These are phyloP conservation scores for Adiantum capillusveneris DNA, from an alignment of 75 land plant species.

Conservation along the genomic window DNA sequence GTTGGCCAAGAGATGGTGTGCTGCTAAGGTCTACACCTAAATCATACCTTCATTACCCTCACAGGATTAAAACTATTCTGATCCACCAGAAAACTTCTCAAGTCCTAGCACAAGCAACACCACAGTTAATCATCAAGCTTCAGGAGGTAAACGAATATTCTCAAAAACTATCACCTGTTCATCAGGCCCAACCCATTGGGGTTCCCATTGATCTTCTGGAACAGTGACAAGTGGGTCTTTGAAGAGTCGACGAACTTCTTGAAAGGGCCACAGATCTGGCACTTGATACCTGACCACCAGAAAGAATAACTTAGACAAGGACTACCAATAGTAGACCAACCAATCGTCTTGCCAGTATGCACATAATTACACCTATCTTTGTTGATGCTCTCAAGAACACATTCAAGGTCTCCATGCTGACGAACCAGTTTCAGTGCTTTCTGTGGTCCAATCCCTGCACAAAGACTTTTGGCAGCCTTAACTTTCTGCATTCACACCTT, in stretches of 20 bases:
- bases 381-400: slow-evolving; percentile 32
- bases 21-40: no score
- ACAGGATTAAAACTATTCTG: slow-evolving; percentile 40
- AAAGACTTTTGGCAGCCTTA: no score
- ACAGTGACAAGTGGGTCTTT: slow-evolving; percentile 34
- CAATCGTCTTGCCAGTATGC: not conserved
- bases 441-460: slow-evolving; percentile 40
- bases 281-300: slow-evolving; percentile 41
- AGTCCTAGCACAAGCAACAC: slow-evolving; percentile 16
- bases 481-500: no score
- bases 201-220: slow-evolving; percentile 16
- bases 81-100: slow-evolving; percentile 37
- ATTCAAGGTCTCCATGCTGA: slow-evolving; percentile 30
- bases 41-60: slow-evolving; percentile 37
- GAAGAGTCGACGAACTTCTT: slow-evolving; percentile 36
- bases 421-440: slow-evolving; percentile 38
- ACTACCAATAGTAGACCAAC: not conserved
- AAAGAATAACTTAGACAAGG: no score
- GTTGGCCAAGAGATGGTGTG: not conserved
- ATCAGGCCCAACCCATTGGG: slow-evolving; percentile 37
- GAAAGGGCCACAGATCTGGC: slow-evolving; percentile 35
- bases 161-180: slow-evolving; percentile 24
- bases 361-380: slow-evolving; percentile 23
- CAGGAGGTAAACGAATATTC: not conserved
- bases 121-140: not conserved